Conservation (phyloP, 1,284 basidiomycete species). For the Malassezia caprae region DNA sequence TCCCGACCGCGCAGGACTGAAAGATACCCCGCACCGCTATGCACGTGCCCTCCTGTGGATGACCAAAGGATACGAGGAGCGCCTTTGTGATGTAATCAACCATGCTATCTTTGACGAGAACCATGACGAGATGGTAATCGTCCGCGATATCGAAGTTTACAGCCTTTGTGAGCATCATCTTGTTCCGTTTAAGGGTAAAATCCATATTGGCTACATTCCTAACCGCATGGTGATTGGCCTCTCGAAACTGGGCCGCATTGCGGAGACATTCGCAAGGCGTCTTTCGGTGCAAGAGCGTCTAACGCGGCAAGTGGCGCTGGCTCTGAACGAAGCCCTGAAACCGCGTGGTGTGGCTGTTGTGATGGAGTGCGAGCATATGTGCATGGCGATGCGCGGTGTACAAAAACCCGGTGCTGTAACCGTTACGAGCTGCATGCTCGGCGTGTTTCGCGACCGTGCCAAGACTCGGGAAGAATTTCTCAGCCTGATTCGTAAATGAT, state of each 20-base stretch:
- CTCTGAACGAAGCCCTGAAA: conserved; percentile 91
- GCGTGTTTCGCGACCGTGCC: conserved; percentile 89
- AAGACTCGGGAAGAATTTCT: conserved; percentile 84
- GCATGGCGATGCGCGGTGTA: conserved; percentile 99
- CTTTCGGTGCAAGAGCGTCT: conserved; percentile 95
- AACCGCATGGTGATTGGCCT: conserved; percentile 88
- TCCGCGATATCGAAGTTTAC: conserved; percentile 92
- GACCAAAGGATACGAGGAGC: conserved; percentile 96
- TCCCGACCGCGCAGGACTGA: conserved; percentile 81
- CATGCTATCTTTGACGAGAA: conserved; percentile 98
- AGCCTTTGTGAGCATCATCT: conserved; percentile 97
- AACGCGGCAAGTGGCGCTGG: conserved; percentile 92
- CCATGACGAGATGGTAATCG: conserved; percentile 99
- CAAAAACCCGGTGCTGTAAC: conserved; percentile 95
- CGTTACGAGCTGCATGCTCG: conserved; percentile 97
- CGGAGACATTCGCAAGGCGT: conserved; percentile 90
- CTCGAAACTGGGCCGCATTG: conserved; percentile 93
- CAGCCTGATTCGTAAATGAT: conserved; percentile 35
- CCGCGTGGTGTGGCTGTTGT: conserved; percentile 98
- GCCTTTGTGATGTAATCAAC: conserved; percentile 88
- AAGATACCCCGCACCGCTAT: conserved; percentile 86
- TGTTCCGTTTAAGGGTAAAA: conserved; percentile 91
- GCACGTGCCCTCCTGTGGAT: conserved; percentile 97
- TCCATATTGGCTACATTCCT: conserved; percentile 72
- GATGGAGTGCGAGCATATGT: conserved; percentile 66